Evolutionary conservation across 177 flowering plant genomes (phyloP), one percentile per base, ranked within the genome.

Genomic region (Vitis hybrid): DNA sequence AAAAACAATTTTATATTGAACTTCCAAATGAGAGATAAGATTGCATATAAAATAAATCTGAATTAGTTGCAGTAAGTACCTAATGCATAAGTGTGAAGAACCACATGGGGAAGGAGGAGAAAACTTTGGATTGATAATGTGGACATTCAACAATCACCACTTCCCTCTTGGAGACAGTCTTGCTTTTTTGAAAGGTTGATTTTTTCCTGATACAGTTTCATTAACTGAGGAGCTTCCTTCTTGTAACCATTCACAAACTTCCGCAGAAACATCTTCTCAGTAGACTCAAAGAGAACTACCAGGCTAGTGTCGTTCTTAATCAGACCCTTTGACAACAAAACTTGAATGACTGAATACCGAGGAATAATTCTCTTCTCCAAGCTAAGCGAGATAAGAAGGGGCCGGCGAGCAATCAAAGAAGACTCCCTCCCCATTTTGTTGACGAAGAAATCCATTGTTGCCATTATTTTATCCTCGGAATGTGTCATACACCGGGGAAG

Each of bases 371-470:
- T 66, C 48, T 60, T 74, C 64, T 72, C 71, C 74, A 80, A 61
- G 71, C 78, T 77, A 3, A 59, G 16, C 2, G 31, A 8, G 10
- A 77, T 0, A 60, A 69, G 10, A 1, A 1, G 0, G 1, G 83
- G 80, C 6, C 18, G 4, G n/a, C 55, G 53, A 19, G 59, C 74
- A 64, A 80, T 1, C 39, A 45, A 0, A 2, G 65, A 26, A 11
- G 80, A 55, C 7, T 74, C 69, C 45, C 56, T 39, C 1, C 77
- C 79, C 78, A 82, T 54, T 64, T 68, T 45, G 48, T 77, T 79
- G 9, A 79, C 64, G 20, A 76, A 51, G 63, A 77, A 77, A 26
- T 73, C 73, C 79, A 82, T 68, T 6, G 6, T 18, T 15, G 19
- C 39, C 50, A 1, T 53, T 52, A 79, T 70, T 45, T 79, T 82